Base-by-base conservation (phyloP, 2,329 filamentous ascomycete species). In the Furcasterigmium sp. region DNA sequence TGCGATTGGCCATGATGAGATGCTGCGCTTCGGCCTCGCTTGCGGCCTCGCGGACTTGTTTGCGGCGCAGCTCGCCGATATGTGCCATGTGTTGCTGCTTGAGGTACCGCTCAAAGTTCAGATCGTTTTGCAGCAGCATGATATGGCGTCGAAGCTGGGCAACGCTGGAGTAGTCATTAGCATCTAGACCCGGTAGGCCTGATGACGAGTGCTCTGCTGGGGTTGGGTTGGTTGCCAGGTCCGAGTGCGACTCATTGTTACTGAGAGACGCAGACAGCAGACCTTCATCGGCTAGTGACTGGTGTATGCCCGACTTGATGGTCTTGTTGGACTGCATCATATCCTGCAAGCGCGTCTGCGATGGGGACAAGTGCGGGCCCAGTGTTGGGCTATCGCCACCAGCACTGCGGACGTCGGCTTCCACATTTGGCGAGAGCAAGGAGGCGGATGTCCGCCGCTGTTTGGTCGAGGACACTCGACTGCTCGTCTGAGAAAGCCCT, bases 21-120 rank as follows among this genome's bases (percentile, higher is more conserved):
- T 90, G 89, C 51, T 91, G 86, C 2, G 85, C 89, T 57, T 93
- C 87, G 1, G 87, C 87, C 58, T 91, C 87, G 1, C 80, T 84
- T 2, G 86, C 85, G 8, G 85, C 85, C 59, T 91, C 85, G 50
- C 79, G 79, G 50, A 91, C 80, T 46, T 89, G 83, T 48, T 82
- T 82, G 13, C 85, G 75, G 52, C 87, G 83, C 34, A 93, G 65
- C 55, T 88, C 85, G 1, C 86, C 86, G 56, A 93, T 91, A 46
- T 91, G 86, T 2, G 83, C 78, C 51, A 91, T 78, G 59, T 91
- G 87, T 55, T 93, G 87, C 50, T 89, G 80, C 58, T 91, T 91
- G 54, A 91, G 75, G 61, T 89, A 91, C 20, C 85, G 76, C 60
- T 93, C 88, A 55, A 91, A 93, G 51, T 85, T 87, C 35, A 93